Percentiles rank a stretch among this genome's conserved stretches.
phyloP scores from a whole-genome alignment of 176 grass and related monocot genomes.

The Hyparrhenia diplandra region DNA sequence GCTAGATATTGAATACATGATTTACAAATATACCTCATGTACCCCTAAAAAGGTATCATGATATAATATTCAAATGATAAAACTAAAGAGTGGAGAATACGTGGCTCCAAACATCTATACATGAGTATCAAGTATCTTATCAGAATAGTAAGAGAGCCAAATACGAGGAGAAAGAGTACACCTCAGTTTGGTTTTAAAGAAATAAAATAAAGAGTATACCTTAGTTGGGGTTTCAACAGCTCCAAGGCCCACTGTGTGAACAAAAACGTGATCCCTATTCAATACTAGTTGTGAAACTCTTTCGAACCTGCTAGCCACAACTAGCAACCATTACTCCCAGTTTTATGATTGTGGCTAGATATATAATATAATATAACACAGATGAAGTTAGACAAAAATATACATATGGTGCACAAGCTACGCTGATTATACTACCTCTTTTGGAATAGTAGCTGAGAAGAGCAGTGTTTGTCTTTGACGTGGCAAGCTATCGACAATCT shows the following conservation, averaged over 20 bases:
- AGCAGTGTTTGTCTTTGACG: slow-evolving; percentile 82
- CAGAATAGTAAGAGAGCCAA: background rate
- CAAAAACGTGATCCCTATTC: slow-evolving; percentile 77
- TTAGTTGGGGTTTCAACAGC: slow-evolving; percentile 77
- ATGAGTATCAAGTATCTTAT: background rate
- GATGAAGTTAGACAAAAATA: slow-evolving; percentile 4
- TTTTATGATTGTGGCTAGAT: slow-evolving; percentile 10
- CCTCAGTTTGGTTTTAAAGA: background rate
- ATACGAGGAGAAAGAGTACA: slow-evolving; percentile 5
- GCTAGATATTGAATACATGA: background rate
- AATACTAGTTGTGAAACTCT: slow-evolving; percentile 91
- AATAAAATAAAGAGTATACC: slow-evolving; percentile 33
- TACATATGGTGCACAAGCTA: background rate
- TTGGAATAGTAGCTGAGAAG: slow-evolving; percentile 90
- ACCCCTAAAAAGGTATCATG: background rate
- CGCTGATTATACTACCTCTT: slow-evolving; percentile 63
- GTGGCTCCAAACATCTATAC: slow-evolving; percentile 8
- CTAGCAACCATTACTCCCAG: background rate
- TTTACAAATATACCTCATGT: background rate
- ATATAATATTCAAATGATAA: slow-evolving; percentile 3
- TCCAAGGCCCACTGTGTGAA: slow-evolving; percentile 85
- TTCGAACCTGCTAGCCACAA: slow-evolving; percentile 60
- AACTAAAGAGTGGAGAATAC: background rate
- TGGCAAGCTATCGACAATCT: slow-evolving; percentile 94
- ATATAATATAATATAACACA: background rate